Conservation (phyloP, 768 basidiomycete species). For the Candolleomyces efflorescens region DNA sequence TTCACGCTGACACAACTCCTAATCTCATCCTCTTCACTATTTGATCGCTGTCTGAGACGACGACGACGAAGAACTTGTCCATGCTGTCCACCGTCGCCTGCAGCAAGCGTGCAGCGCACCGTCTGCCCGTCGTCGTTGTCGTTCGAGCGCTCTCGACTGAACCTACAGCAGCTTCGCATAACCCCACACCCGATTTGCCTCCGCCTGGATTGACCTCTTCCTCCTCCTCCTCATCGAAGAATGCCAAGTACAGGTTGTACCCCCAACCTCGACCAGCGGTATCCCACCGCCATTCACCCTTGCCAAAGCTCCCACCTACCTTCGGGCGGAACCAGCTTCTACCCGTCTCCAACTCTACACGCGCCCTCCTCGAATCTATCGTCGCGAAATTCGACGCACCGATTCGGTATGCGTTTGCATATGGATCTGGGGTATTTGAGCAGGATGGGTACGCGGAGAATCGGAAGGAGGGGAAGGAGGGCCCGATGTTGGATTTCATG, state of each 20-base stretch:
- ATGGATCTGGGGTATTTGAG: constrained; percentile 93
- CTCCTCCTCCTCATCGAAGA: constrained; percentile 10
- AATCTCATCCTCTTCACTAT: not conserved
- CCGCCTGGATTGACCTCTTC: constrained; percentile 8
- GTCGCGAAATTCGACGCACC: constrained; percentile 82
- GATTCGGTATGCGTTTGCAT: constrained; percentile 95
- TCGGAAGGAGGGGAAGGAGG: constrained; percentile 20
- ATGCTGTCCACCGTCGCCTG: not conserved
- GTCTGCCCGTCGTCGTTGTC: not conserved
- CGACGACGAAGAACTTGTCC: not conserved
- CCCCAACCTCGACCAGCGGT: constrained; percentile 44
- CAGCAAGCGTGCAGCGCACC: not conserved
- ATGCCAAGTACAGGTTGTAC: constrained; percentile 35
- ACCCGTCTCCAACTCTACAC: constrained; percentile 72
- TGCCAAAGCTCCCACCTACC: constrained; percentile 58
- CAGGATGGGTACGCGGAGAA: constrained; percentile 69
- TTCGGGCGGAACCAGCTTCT: constrained; percentile 84
- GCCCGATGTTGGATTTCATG: constrained; percentile 93
- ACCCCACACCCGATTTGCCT: constrained; percentile 7
- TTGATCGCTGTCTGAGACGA: too few species aligned
- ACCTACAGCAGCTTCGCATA: not conserved
- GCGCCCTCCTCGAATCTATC: constrained; percentile 76
- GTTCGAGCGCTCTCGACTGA: constrained; percentile 12
- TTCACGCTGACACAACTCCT: not conserved
- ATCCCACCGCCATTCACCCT: constrained; percentile 28